These are phyloP conservation scores for Carex myosuroides DNA, from an alignment of 176 grass and related monocot genomes.

Conservation along the genomic window DNA sequence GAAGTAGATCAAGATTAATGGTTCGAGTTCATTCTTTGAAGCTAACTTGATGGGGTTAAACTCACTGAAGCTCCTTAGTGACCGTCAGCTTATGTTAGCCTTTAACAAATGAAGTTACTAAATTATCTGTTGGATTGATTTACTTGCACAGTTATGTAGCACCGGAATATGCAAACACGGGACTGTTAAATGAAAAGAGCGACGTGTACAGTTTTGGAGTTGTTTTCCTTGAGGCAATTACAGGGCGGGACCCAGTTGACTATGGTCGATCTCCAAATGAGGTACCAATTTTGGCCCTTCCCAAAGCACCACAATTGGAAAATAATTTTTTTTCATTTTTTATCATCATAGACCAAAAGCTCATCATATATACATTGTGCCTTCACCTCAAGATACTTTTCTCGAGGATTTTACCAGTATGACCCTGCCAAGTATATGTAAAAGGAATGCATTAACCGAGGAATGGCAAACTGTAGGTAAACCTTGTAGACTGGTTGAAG, in stretches of 20 bases:
- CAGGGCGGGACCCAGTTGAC: slow-evolving; percentile 90
- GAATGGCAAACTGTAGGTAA: slow-evolving; percentile 47
- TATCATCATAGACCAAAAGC: background rate
- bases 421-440: background rate
- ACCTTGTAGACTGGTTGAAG: slow-evolving; percentile 99
- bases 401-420: background rate
- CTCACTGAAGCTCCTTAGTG: background rate
- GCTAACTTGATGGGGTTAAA: slow-evolving; percentile 1
- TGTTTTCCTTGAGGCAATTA: slow-evolving; percentile 94
- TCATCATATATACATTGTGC: background rate
- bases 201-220: slow-evolving; percentile 98
- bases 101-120: background rate
- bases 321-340: background rate
- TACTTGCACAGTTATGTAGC: slow-evolving; percentile 68
- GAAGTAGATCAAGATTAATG: background rate
- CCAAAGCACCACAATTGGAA: background rate
- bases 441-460: background rate
- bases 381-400: background rate
- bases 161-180: slow-evolving; percentile 93
- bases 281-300: slow-evolving; percentile 36
- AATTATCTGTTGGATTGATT: slow-evolving; percentile 22
- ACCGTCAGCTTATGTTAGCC: background rate
- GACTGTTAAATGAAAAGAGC: slow-evolving; percentile 96
- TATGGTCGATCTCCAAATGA: slow-evolving; percentile 76
- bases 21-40: background rate